Evolutionary conservation across 2,329 filamentous ascomycete genomes (phyloP), one percentile per base, ranked within the genome.

Genomic region (Talaromyces sp.): DNA sequence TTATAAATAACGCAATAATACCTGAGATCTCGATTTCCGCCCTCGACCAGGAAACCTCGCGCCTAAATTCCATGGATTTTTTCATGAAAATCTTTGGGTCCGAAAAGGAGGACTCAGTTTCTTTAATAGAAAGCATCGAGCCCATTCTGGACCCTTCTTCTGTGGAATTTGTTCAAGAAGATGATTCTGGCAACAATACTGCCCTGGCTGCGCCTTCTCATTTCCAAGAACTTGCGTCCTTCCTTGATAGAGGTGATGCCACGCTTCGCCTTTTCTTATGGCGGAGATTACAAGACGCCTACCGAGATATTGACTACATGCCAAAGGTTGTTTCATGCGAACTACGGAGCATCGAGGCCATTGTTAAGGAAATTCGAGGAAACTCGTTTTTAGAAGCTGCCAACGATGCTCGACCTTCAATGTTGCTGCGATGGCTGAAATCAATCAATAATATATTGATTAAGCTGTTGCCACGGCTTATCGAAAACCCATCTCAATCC

Each of bases 11-110:
- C 70, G 84, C 86, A 1, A 84, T 93, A 22, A 96, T 99, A 88
- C 86, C 92, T 0, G 90, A 95, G 64, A 84, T 99, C 56, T 97
- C 93, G 0, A 78, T 86, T 2, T 83, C 84, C n/a, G 91, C 92
- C 0, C 88, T 95, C 8, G 93, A 98, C 65, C 88, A 92, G 59
- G 93, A 99, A 72, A 89, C 97, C 28, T 93, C 91, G 13, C 92
- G 93, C 69, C 82, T 98, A 36, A 96, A 91, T 15, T 98, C 93
- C 0, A 95, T 96, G 85, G 93, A 97, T 71, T 98, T 98, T 73
- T 98, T 99, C 75, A 82, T 92, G 57, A 91, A 88, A 42, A 85
- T 99, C 0, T 98, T 98, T 72, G 89, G 91, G 63, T 88, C 92
- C 42, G 89, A 95, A 61, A 85, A 88, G 62, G 87, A 88, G 54